Percentiles rank a stretch among this genome's conserved stretches.
Evolutionary conservation across 2,329 filamentous ascomycete genomes (phyloP).

Genomic region (Geosmithia putterillii): DNA sequence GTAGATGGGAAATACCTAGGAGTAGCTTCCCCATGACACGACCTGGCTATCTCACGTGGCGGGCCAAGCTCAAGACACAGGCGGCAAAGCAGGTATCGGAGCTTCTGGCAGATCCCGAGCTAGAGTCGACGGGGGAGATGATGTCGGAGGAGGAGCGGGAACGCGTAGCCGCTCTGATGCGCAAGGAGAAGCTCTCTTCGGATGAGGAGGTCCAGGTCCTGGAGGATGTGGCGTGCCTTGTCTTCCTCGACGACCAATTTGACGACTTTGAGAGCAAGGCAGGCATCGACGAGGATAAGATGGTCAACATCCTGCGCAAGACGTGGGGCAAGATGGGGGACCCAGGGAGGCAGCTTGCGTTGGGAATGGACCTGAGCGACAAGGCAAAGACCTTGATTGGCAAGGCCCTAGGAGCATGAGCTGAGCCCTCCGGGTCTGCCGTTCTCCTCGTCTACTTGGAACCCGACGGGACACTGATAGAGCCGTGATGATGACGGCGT

Average conservation of each 20-base stretch:
- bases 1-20: constrained; percentile 67
- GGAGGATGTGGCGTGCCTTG: constrained; percentile 77
- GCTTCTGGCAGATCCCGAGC: constrained; percentile 27
- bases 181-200: constrained; percentile 60
- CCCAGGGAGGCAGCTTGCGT: constrained; percentile 48
- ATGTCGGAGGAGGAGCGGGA: constrained; percentile 38
- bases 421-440: no score
- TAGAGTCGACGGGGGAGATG: constrained; percentile 21
- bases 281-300: constrained; percentile 63
- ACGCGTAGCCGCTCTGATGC: constrained; percentile 57
- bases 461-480: neutral
- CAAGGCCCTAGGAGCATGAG: constrained; percentile 39
- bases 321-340: constrained; percentile 68
- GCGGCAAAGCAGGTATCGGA: constrained; percentile 40
- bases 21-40: constrained; percentile 61
- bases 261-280: constrained; percentile 61
- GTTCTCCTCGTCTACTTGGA: neutral
- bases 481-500: neutral
- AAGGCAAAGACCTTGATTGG: constrained; percentile 47
- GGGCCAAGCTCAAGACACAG: constrained; percentile 60
- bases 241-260: constrained; percentile 80
- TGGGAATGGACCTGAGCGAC: constrained; percentile 52
- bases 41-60: constrained; percentile 69
- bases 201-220: constrained; percentile 57
- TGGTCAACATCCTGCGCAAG: constrained; percentile 57